These are phyloP conservation scores for Ganoderma boninense DNA, from an alignment of 1,284 basidiomycete genomes.

Conservation along the genomic window DNA sequence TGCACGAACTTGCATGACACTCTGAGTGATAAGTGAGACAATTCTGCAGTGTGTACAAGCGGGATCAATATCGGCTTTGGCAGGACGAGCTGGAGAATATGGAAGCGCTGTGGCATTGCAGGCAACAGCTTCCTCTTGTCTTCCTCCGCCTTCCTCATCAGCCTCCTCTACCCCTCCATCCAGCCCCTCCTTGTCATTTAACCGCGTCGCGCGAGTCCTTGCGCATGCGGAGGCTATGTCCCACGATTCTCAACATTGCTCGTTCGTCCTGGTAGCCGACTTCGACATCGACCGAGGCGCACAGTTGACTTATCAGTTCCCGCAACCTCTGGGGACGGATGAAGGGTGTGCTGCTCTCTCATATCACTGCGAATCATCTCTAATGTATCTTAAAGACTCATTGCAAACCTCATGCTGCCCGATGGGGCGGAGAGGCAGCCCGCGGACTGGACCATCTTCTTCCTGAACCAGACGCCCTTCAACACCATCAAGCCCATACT, in stretches of 20 bases:
- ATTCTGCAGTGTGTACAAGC: no score
- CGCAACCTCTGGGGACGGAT: slow-evolving; percentile 90
- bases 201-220: neutral
- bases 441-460: slow-evolving; percentile 99
- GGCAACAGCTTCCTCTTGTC: neutral
- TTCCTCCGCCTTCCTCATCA: neutral
- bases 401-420: slow-evolving; percentile 98
- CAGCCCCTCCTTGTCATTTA: neutral
- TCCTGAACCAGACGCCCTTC: slow-evolving; percentile 91
- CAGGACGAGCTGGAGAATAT: no score
- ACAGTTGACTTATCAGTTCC: slow-evolving; percentile 92
- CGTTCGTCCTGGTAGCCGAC: slow-evolving; percentile 93
- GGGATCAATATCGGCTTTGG: no score
- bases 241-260: slow-evolving; percentile 73
- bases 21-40: neutral
- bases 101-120: neutral
- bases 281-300: slow-evolving; percentile 96
- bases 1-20: no score
- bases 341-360: slow-evolving; percentile 72
- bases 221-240: slow-evolving; percentile 40
- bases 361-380: neutral
- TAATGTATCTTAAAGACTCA: slow-evolving; percentile 59
- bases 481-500: slow-evolving; percentile 88
- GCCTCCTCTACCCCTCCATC: neutral
- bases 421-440: slow-evolving; percentile 95